A percentile compares a stretch with the other conserved stretches of the same genome.
These are phyloP conservation scores for Lophiostoma macrostomum DNA, from an alignment of 495 filamentous ascomycete species.

Conservation along the genomic window DNA sequence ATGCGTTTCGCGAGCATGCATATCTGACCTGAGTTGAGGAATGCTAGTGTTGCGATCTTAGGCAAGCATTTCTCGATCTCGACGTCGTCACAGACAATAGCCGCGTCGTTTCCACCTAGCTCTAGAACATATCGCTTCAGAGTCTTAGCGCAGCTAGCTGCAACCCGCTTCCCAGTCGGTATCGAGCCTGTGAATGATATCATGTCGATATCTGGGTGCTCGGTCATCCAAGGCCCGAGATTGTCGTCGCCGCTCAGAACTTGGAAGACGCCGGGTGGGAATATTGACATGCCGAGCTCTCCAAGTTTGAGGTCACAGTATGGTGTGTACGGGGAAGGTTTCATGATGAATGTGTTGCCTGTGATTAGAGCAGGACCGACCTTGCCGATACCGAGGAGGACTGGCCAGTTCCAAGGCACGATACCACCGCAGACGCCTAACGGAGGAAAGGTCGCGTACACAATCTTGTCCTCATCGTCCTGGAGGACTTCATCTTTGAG, in stretches of 20 bases:
- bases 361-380: conserved; percentile 52
- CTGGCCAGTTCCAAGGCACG: conserved; percentile 56
- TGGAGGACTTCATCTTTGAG: conserved; percentile 15
- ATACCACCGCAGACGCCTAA: conserved; percentile 53
- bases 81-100: conserved; percentile 59
- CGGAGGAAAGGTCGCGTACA: too few relatives aligned
- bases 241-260: conserved; percentile 52
- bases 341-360: conserved; percentile 56
- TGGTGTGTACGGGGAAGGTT: conserved; percentile 59
- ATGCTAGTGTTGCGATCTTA: conserved; percentile 48
- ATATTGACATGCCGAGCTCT: conserved; percentile 52
- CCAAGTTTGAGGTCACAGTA: conserved; percentile 58
- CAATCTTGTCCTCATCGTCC: neutral
- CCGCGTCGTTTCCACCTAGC: conserved; percentile 63
- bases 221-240: conserved; percentile 35
- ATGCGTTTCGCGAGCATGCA: conserved; percentile 58
- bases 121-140: conserved; percentile 52
- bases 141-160: conserved; percentile 33
- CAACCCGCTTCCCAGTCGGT: conserved; percentile 39
- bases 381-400: conserved; percentile 52
- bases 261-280: conserved; percentile 58
- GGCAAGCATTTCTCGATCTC: conserved; percentile 55
- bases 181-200: conserved; percentile 40
- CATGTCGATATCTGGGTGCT: conserved; percentile 34
- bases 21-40: conserved; percentile 59